Base-by-base conservation (phyloP, 1,139 yeast genomes). In the Pichia inconspicua region DNA sequence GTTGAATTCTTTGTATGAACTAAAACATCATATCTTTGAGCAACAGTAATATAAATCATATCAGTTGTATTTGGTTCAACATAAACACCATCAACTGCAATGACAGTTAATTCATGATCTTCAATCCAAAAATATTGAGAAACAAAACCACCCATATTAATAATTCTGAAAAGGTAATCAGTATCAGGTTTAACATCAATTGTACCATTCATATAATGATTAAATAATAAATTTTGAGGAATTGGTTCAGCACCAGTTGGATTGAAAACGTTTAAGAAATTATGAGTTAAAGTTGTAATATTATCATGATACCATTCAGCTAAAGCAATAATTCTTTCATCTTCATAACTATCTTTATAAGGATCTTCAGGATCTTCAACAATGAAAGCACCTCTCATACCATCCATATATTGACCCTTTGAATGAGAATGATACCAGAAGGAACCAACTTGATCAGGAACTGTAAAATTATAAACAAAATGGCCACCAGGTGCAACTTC, bases 231-330 rank as follows among this genome's bases (percentile, higher is more conserved):
- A 62, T 80, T 81, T 59, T 84, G 81, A 3, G 97, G 97, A 58
- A 90, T 79, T 41, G 97, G 97, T 67, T 90, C 97, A 35, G 97
- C 96, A 55, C 97, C 97, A 6, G 96, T 86, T 42, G 97, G 97
- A 67, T 90, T 90, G 69, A 75, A 83, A 54, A 84, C 67, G 55
- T 72, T 77, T 69, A 87, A 63, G 69, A 89, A 89, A 19, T 61
- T 58, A 14, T 73, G 66, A 53, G 74, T 68, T 56, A 89, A 72
- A 22, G 63, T 74, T 43, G 73, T 73, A 42, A 82, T 72, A 46
- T 72, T 68, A 36, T 77, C 72, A 65, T 88, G 95, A 68, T 90
- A 90, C 94, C 96, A 89, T 58, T 90, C 97, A 42, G 83, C 70
- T 40, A 90, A 60, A 9, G 84, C 69, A 53, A 89, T 65, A n/a